Evolutionary conservation across 352 stramenopile genomes (phyloP).

Genomic region (Phytophthora hybrid): DNA sequence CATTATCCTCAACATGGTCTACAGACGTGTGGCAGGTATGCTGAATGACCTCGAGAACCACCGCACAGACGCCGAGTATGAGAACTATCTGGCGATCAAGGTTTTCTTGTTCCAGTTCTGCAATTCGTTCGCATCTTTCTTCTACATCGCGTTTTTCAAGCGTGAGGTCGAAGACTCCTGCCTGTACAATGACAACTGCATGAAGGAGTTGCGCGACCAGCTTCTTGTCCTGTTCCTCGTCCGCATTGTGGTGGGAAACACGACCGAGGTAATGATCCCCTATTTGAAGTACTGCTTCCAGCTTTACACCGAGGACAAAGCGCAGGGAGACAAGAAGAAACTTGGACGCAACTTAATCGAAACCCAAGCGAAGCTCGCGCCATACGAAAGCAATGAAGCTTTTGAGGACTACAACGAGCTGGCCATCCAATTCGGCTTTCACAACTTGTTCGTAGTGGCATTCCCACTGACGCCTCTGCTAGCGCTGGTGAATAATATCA

Average conservation of each 20-base stretch:
- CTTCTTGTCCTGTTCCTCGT: conserved; percentile 92
- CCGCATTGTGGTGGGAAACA: conserved; percentile 91
- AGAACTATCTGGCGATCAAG: conserved; percentile 96
- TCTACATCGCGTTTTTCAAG: conserved; percentile 93
- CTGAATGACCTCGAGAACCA: conserved; percentile 96
- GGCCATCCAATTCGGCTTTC: conserved; percentile 95
- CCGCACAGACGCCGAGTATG: conserved; percentile 87
- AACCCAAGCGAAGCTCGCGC: conserved; percentile 69
- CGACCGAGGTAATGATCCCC: conserved; percentile 84
- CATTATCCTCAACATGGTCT: conserved; percentile 92
- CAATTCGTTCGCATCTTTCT: conserved; percentile 96
- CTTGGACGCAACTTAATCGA: conserved; percentile 69
- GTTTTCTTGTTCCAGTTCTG: conserved; percentile 98
- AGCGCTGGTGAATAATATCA: conserved; percentile 88
- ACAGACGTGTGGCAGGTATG: conserved; percentile 88
- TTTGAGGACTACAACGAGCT: conserved; percentile 91
- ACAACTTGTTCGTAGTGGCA: conserved; percentile 93
- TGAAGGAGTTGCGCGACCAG: conserved; percentile 89
- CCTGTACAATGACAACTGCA: conserved; percentile 68
- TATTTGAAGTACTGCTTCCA: conserved; percentile 73
- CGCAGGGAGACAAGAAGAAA: conserved; percentile 41
- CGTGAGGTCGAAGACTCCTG: conserved; percentile 63
- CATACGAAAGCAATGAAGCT: conserved; percentile 74
- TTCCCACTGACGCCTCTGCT: conserved; percentile 93
- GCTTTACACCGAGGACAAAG: conserved; percentile 43